phyloP scores from a whole-genome alignment of 257 asterid genomes.

The Paraleonurus japonicus region DNA sequence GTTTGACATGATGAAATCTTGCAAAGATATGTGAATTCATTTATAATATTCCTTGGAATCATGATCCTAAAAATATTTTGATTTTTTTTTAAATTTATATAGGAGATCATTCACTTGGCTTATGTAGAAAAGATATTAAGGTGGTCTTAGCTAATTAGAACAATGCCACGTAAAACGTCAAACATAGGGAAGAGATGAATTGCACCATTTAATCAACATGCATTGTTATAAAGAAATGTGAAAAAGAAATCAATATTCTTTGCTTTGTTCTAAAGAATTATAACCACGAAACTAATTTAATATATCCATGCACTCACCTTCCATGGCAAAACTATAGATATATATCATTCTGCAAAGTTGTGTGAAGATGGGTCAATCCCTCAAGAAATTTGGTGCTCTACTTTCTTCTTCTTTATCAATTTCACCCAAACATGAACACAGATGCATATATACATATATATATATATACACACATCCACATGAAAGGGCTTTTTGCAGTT shows the following conservation, averaged over 20 bases:
- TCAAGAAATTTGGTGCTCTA: slow-evolving; percentile 42
- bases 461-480: background rate
- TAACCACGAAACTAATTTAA: background rate
- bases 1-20: no score
- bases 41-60: no score
- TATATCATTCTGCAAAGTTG: background rate
- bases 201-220: background rate
- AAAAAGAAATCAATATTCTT: background rate
- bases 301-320: background rate
- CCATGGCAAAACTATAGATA: background rate
- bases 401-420: background rate
- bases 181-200: background rate
- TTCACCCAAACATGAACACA: background rate
- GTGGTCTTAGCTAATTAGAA: no score
- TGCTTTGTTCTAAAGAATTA: slow-evolving; percentile 10
- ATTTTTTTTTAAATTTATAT: no score
- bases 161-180: background rate
- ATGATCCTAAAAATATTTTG: no score
- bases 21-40: no score
- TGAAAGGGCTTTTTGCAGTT: background rate
- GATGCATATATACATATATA: no score
- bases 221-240: background rate
- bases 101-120: no score
- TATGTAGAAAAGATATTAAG: no score
- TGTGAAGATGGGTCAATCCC: slow-evolving; percentile 37